Base-by-base conservation (phyloP, 495 filamentous ascomycete genomes). In the Penicillium nucicola region DNA sequence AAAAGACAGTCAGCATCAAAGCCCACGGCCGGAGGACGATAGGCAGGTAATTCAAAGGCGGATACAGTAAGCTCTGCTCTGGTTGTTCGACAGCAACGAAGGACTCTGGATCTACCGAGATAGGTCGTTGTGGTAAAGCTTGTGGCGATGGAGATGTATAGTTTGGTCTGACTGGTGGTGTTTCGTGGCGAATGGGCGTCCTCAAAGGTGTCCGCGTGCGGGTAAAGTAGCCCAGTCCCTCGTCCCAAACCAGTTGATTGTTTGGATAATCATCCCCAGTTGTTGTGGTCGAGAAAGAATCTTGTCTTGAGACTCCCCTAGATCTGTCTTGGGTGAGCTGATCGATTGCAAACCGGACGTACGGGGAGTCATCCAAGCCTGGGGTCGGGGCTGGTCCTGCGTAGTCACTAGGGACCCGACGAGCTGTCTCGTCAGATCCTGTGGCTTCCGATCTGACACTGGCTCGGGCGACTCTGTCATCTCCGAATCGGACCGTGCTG, bases 271-370 rank as follows among this genome's bases (percentile, higher is more conserved):
- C 69, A 33, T 71, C 63, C 19, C 62, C 42, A 12, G 33, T 64
- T 19, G 70, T 77, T 2, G 59, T 63, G 23, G 70, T 77, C 2
- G 59, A 65, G 14, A 61, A 42, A 4, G 72, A 69, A 23, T 58
- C 64, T 1, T 67, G 64, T 55, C 74, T 63, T 28, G 59, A 55
- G 8, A 60, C 40, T 1, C 62, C 64, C 13, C 55, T 43, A 5
- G 78, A 70, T 40, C 84, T 78, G 46, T 86, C 84, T 54, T 88
- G 68, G 6, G 86, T 88, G 44, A 89, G 72, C 58, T 88, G 85
- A 43, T 87, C 83, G 41, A 89, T 83, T 31, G 86, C 86, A 61
- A 86, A 88, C 25, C 78, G 82, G 39, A 89, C 83, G 58, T 84
- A 88, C 12, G 84, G 84, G 25, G 80, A 84, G 62, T 87, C 81